Base-by-base conservation (phyloP, 2,329 filamentous ascomycete genomes). In the Conoideocrella luteorostrata region DNA sequence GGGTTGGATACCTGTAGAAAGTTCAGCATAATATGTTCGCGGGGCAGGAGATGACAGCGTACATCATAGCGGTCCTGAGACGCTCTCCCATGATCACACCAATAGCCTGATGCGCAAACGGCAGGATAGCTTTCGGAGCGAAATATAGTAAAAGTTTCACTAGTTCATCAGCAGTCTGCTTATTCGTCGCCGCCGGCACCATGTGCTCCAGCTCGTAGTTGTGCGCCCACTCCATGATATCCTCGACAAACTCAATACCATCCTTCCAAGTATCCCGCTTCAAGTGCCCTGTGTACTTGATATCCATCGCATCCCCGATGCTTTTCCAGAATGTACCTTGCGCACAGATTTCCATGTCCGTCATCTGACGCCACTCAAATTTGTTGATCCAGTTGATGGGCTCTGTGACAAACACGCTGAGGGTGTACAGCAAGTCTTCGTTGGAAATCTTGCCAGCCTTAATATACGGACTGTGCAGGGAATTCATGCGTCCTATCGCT, bases 291-390 rank as follows among this genome's bases (percentile, higher is more conserved):
- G 35, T 28, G 37, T 40, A 45, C 28, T 69, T 43, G 77, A 45
- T 40, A 23, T n/a, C 32, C 43, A 45, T 45, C 13, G 35, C 76
- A 52, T 88, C 80, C 12, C 84, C 85, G 13, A 87, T 64, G 41
- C 71, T 71, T 60, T 85, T 86, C 84, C 84, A 89, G 54, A 85
- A 79, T 0, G 77, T 80, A 13, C 77, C 80, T 23, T 83, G 62
- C 0, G 83, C 84, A 48, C 82, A 85, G 9, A 69, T 60, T 60
- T 90, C 86, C 62, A 89, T 69, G 1, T 82, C 76, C 13, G 74
- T 82, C 18, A 87, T 59, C 4, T 65, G 30, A 2, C 86, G 75
- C 85, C 86, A 91, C 57, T 91, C 87, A 53, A 80, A 86, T 5
- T 65, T 65, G 5, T 70, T 59, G 24, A 85, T 73, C 69, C 84